A percentile compares a stretch with the other conserved stretches of the same genome.
phyloP scores from a whole-genome alignment of 441 rosid genomes.

The Erodium trifolium region DNA sequence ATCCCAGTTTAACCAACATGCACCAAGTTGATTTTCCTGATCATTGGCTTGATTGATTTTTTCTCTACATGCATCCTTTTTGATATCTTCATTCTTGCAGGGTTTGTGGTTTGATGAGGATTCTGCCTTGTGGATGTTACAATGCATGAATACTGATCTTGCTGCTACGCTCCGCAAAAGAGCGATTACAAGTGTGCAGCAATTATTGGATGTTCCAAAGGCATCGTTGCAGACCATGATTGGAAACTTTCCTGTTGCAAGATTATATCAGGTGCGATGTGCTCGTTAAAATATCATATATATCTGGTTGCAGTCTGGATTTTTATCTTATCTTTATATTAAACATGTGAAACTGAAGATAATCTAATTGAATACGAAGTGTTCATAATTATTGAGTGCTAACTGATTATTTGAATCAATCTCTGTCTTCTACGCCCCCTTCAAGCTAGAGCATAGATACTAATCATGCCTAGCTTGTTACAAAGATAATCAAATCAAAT shows the following conservation, averaged over 20 bases:
- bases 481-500: too few species aligned
- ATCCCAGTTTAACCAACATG: too few species aligned
- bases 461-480: too few species aligned
- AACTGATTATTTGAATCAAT: too few species aligned
- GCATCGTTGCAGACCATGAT: conserved; percentile 44
- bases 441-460: too few species aligned
- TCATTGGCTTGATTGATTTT: conserved; percentile 1
- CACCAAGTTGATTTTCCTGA: neutral
- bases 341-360: neutral
- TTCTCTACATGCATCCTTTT: conserved; percentile 1
- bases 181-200: conserved; percentile 59
- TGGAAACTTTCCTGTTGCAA: conserved; percentile 47
- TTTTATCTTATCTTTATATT: neutral
- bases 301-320: neutral
- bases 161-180: conserved; percentile 33
- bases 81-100: conserved; percentile 26
- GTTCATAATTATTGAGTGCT: too few species aligned
- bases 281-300: neutral
- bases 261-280: conserved; percentile 58
- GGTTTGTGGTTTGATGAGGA: conserved; percentile 85
- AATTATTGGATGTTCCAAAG: conserved; percentile 63
- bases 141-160: conserved; percentile 78
- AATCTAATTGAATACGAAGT: too few species aligned
- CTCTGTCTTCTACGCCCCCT: too few species aligned
- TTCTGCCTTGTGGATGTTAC: conserved; percentile 81